Conservation (phyloP, 2,329 filamentous ascomycete genomes). For the Ascochyta lentis region DNA sequence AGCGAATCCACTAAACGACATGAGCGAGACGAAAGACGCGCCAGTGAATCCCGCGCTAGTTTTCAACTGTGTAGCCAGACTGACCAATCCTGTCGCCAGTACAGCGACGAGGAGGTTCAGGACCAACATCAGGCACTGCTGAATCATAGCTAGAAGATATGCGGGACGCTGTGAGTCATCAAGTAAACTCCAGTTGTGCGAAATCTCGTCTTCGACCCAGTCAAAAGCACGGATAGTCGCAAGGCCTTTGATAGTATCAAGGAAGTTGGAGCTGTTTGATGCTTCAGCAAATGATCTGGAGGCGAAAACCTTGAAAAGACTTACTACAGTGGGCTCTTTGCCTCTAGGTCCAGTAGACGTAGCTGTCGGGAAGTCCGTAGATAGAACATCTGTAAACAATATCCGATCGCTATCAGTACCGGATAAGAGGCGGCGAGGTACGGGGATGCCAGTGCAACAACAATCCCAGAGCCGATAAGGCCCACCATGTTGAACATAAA, state of each 20-base stretch:
- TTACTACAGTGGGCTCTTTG: conserved; percentile 53
- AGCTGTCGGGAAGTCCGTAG: conserved; percentile 54
- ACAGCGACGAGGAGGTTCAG: conserved; percentile 42
- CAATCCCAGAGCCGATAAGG: conserved; percentile 26
- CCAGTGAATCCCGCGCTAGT: conserved; percentile 21
- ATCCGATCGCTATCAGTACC: conserved; percentile 34
- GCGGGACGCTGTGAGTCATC: conserved; percentile 49
- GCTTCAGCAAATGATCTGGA: neutral
- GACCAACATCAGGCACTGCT: conserved; percentile 45
- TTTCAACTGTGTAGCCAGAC: conserved; percentile 26
- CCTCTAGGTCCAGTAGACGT: conserved; percentile 59
- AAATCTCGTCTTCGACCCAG: conserved; percentile 41
- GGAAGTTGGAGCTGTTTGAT: conserved; percentile 49
- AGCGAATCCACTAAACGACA: conserved; percentile 7
- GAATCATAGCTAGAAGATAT: conserved; percentile 47
- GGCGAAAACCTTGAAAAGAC: neutral
- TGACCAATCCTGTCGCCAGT: conserved; percentile 41
- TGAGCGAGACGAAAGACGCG: conserved; percentile 15
- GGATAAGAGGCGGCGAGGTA: conserved; percentile 46
- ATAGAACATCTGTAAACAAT: conserved; percentile 47
- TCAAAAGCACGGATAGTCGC: conserved; percentile 57
- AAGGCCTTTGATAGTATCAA: conserved; percentile 55
- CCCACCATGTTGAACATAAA: conserved; percentile 21
- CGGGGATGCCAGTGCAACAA: conserved; percentile 42
- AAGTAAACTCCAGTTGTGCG: conserved; percentile 22